Evolutionary conservation across 2,329 filamentous ascomycete genomes (phyloP), one percentile per base, ranked within the genome.

Genomic region (Cadophora sp.): DNA sequence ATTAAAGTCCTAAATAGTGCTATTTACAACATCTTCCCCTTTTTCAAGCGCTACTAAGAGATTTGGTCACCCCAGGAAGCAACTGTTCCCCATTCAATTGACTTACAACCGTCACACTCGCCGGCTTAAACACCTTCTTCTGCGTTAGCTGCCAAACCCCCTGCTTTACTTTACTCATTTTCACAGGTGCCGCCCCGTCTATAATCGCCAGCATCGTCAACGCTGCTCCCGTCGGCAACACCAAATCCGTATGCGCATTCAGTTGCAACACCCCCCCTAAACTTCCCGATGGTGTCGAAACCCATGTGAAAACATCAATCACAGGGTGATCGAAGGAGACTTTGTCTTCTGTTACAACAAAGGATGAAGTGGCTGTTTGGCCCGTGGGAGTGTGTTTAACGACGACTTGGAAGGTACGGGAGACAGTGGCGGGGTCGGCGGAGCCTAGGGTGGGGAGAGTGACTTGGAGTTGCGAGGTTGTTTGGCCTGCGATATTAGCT

Each of bases 311-410:
- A 24, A 31, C 27, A 55, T 55, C 51, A 55, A 55, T 26, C 24
- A 55, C 27, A 55, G 51, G 51, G 27, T 55, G 51, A 27, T 55
- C 51, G 14, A n/a, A 26, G 27, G 51, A 55, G 22, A 55, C 51
- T 55, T 55, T 55, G 27, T 55, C 51, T 55, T 55, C 51, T 55
- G 51, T 55, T 55, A 55, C 51, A 14, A 55, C 51, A 26, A 55
- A n/a, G 6, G 51, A 27, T 27, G 24, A 27, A 26, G 51, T 55
- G 27, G 51, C 51, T 31, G 51, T 55, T 55, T 26, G 22, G 9
- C 51, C 51, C 22, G 51, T 55, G 24, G 51, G 51, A 55, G 27
- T 55, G 27, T 55, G 51, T 31, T 55, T 55, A 14, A 55, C 51
- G 27, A 31, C 27, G 14, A 55, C 27, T 55, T 55, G 51, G 27